These are phyloP conservation scores for Dryas drummondii DNA, from an alignment of 306 rosid genomes.

Conservation along the genomic window DNA sequence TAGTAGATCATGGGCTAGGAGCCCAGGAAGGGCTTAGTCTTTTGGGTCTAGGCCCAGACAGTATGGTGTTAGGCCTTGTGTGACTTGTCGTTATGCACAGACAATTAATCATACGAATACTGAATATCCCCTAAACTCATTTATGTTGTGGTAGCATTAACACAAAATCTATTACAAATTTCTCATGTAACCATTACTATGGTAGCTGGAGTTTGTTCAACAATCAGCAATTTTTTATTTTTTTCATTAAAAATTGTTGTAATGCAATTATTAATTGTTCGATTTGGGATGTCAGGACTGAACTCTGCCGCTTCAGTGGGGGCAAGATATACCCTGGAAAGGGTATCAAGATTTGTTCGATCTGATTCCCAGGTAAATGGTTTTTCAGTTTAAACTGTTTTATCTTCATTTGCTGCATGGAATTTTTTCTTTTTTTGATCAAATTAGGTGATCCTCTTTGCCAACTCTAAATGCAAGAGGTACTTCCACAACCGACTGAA, in stretches of 20 bases:
- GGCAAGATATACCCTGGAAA: constrained; percentile 72
- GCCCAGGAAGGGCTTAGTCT: no score
- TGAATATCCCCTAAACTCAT: neutral
- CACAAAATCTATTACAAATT: neutral
- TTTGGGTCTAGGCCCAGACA: no score
- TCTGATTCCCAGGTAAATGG: constrained; percentile 64
- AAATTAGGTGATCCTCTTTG: constrained; percentile 64
- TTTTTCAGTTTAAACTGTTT: no score
- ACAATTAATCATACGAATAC: no score
- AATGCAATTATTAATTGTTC: neutral
- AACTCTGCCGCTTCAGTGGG: constrained; percentile 71
- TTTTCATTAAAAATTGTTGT: neutral
- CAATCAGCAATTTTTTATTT: neutral
- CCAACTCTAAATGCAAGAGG: constrained; percentile 68
- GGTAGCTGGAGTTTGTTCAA: neutral
- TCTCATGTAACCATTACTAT: neutral
- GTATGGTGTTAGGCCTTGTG: no score
- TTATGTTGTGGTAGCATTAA: neutral
- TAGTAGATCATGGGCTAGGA: no score
- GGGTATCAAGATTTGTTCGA: constrained; percentile 64
- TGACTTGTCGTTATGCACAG: no score
- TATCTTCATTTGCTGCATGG: no score
- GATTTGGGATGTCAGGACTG: constrained; percentile 48
- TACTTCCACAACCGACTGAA: constrained; percentile 72
- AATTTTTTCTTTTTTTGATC: neutral